These are phyloP conservation scores for Pseudocercospora ulei DNA, from an alignment of 2,329 filamentous ascomycete genomes.

Conservation along the genomic window DNA sequence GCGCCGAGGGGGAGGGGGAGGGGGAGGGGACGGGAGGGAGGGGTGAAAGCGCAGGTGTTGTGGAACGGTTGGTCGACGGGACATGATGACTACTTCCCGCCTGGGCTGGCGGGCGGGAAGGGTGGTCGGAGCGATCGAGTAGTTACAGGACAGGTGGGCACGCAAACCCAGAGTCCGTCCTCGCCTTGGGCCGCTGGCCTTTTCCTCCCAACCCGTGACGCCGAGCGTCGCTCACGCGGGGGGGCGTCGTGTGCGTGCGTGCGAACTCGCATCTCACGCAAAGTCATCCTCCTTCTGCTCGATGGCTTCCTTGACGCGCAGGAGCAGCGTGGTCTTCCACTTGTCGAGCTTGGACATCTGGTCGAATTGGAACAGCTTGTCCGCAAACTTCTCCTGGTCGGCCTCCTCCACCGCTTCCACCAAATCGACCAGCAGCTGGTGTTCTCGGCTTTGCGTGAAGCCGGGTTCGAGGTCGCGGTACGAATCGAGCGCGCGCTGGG, in stretches of 20 bases:
- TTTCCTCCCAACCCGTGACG: conserved; percentile 1
- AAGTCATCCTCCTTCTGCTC: conserved; percentile 62
- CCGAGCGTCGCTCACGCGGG: background rate
- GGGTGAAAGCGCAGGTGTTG: too few species aligned
- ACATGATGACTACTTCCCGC: too few species aligned
- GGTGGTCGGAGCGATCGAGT: too few species aligned
- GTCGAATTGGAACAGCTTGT: conserved; percentile 81
- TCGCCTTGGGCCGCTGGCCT: too few species aligned
- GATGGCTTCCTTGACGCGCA: conserved; percentile 75
- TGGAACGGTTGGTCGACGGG: too few species aligned
- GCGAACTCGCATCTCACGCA: conserved; percentile 40
- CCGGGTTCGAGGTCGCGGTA: conserved; percentile 71
- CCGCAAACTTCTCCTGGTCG: conserved; percentile 72
- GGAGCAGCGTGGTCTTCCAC: conserved; percentile 84
- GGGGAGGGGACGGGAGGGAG: background rate
- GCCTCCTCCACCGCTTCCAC: conserved; percentile 63
- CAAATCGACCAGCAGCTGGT: conserved; percentile 70
- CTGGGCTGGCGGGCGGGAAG: too few species aligned
- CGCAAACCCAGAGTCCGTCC: too few species aligned
- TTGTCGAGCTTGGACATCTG: conserved; percentile 89
- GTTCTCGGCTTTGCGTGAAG: conserved; percentile 69
- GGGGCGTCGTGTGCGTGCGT: too few species aligned
- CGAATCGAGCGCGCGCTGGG: conserved; percentile 67
- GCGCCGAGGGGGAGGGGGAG: conserved; percentile 4
- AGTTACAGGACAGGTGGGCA: too few species aligned